Evolutionary conservation across 2,329 filamentous ascomycete genomes (phyloP).

Genomic region (Hymenoscyphus fraxineus): DNA sequence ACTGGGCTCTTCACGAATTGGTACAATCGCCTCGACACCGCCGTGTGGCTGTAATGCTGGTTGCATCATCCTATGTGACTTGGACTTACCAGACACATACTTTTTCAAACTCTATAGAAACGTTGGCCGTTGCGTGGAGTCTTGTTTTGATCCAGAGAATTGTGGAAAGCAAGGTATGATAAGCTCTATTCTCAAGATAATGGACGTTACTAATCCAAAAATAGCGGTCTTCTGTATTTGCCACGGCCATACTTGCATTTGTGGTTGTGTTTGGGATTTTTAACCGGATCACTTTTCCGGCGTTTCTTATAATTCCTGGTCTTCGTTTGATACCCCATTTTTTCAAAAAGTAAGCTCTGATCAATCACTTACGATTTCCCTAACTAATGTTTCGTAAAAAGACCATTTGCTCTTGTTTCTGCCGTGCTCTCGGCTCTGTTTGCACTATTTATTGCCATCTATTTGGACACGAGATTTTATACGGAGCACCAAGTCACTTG

Average conservation of each 20-base stretch:
- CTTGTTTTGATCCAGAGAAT: conserved; percentile 89
- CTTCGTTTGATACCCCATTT: conserved; percentile 84
- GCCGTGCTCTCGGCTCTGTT: conserved; percentile 62
- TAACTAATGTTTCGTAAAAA: conserved; percentile 31
- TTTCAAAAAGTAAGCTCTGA: conserved; percentile 61
- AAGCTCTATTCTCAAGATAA: not conserved
- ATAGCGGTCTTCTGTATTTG: conserved; percentile 69
- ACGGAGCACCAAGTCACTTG: conserved; percentile 59
- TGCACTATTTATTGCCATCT: conserved; percentile 70
- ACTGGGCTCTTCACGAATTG: conserved; percentile 94
- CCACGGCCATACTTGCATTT: conserved; percentile 74
- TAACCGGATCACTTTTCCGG: conserved; percentile 96
- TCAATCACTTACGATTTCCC: not conserved
- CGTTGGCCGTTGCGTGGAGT: conserved; percentile 87
- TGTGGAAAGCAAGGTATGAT: conserved; percentile 67
- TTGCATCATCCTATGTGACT: conserved; percentile 95
- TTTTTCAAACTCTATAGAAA: conserved; percentile 97
- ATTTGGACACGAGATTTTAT: conserved; percentile 84
- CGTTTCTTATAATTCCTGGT: conserved; percentile 81
- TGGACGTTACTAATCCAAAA: not conserved
- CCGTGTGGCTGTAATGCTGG: conserved; percentile 71
- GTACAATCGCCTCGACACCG: conserved; percentile 70
- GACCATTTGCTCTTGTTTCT: conserved; percentile 58
- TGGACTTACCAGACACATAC: conserved; percentile 99
- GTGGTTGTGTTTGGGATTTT: conserved; percentile 84